These are phyloP conservation scores for Chlamydomonas schloesseri DNA, from an alignment of 139 green algal genomes.

Conservation along the genomic window DNA sequence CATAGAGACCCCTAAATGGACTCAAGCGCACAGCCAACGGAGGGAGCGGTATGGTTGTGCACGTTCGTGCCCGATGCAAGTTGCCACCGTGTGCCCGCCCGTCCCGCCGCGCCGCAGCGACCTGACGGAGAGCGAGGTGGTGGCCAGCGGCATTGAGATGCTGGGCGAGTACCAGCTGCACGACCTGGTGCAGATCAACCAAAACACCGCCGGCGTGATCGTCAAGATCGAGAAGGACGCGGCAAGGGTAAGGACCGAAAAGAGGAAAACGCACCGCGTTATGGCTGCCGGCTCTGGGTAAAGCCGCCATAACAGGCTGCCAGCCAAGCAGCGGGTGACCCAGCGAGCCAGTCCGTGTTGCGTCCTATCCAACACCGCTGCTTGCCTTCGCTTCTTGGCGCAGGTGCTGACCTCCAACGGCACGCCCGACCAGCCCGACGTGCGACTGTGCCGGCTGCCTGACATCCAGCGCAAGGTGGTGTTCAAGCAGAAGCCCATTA, in stretches of 20 bases:
- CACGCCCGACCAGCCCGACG: slow-evolving; percentile 77
- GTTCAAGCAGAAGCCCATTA: slow-evolving; percentile 52
- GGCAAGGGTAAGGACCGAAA: slow-evolving; percentile 31
- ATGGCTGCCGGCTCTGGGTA: no score
- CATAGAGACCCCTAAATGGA: no score
- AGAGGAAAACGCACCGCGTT: no score
- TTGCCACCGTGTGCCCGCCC: not conserved
- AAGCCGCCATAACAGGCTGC: no score
- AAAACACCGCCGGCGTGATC: slow-evolving; percentile 71
- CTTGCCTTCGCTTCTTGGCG: no score
- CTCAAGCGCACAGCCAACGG: no score
- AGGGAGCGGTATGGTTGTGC: no score
- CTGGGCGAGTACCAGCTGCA: slow-evolving; percentile 94
- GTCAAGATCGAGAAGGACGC: slow-evolving; percentile 83
- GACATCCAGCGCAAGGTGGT: slow-evolving; percentile 90
- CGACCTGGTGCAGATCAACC: slow-evolving; percentile 91
- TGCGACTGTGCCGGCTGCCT: slow-evolving; percentile 75
- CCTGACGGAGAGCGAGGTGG: slow-evolving; percentile 76
- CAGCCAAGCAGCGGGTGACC: no score
- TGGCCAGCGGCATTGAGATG: slow-evolving; percentile 67
- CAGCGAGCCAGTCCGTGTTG: no score
- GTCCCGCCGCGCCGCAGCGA: slow-evolving; percentile 62
- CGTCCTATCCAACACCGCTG: no score
- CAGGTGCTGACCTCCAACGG: slow-evolving; percentile 72
- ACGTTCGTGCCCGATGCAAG: no score